Conservation (phyloP, 345 rosid species). For the Aethionema arabicum region DNA sequence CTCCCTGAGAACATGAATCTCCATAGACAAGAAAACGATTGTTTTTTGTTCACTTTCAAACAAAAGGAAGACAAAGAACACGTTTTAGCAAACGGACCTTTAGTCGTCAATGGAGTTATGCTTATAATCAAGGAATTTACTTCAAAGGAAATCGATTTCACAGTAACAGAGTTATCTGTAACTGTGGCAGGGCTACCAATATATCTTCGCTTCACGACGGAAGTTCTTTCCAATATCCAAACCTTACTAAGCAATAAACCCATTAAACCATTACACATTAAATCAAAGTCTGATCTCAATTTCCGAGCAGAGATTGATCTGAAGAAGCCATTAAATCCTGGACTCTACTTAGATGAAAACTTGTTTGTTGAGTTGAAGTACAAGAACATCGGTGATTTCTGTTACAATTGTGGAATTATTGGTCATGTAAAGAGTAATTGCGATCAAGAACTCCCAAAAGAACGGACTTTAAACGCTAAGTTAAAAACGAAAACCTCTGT, state of each 20-base stretch:
- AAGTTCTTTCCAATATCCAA: too few species aligned
- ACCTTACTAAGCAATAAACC: too few species aligned
- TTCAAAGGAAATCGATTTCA: conserved; percentile 21
- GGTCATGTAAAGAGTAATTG: conserved; percentile 4
- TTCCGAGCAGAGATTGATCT: conserved; percentile 11
- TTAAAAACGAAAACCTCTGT: conserved; percentile 14
- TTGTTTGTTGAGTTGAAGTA: too few species aligned
- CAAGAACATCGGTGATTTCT: too few species aligned
- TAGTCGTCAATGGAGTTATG: conserved; percentile 16
- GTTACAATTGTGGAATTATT: too few species aligned
- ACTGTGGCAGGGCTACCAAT: conserved; percentile 11
- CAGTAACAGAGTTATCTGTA: neutral
- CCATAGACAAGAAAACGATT: neutral
- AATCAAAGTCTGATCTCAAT: neutral
- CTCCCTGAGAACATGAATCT: conserved; percentile 26
- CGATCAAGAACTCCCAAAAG: neutral
- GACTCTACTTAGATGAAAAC: too few species aligned
- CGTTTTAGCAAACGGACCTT: neutral
- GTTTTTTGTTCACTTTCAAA: conserved; percentile 22
- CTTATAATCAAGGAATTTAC: conserved; percentile 23
- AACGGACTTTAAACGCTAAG: conserved; percentile 24
- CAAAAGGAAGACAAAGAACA: conserved; percentile 8
- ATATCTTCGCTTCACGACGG: neutral
- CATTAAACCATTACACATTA: too few species aligned
- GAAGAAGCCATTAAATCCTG: too few species aligned